Evolutionary conservation across 1,284 basidiomycete genomes (phyloP), one percentile per base, ranked within the genome.

Genomic region (Sanghuangporus baumii): DNA sequence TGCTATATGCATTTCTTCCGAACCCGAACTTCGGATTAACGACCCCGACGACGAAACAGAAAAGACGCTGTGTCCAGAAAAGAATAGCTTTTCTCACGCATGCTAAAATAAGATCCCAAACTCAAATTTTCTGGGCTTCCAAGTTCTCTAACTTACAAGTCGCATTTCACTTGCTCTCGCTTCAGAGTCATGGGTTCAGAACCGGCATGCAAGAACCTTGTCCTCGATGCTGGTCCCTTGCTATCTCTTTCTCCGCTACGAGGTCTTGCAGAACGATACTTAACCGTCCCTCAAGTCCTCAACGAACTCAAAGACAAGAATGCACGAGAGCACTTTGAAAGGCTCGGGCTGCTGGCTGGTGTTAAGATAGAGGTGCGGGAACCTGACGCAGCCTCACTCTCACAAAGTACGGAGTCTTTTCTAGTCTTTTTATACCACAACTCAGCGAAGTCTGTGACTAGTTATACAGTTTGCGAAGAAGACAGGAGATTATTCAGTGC

Each of bases 401-500:
- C 89, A 9, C 84, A 90, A 76, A 92, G 94, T 94, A 67, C 75
- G 64, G 20, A 7, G 11, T 43, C 38, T 63, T 57, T 57, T 23
- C 36, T 23, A 31, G 48, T 41, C 16, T 38, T 6, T 31, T 6
- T 54, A 68, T 40, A 66, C 69, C 20, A 9, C 34, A 18, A 23
- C 54, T 11, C 37, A 23, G 38, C 57, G 31, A 26, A 55, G 37
- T 38, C 14, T 51, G 46, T 36, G 60, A 36, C 55, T 69, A 93
- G 97, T 96, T 8, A 91, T 92, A 57, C 88, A 91, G 66, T 92
- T 90, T 75, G 93, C 97, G 3, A 96, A 94, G 80, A 93, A 94
- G 80, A 98, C 96, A 0, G 97, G 97, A 75, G 97, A 99, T 76
- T 96, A 94, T 72, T 82, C 93, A 40, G 96, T 96, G 52, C 82